Evolutionary conservation across 2,329 filamentous ascomycete genomes (phyloP).

Genomic region (Aureobasidium melanogenum): DNA sequence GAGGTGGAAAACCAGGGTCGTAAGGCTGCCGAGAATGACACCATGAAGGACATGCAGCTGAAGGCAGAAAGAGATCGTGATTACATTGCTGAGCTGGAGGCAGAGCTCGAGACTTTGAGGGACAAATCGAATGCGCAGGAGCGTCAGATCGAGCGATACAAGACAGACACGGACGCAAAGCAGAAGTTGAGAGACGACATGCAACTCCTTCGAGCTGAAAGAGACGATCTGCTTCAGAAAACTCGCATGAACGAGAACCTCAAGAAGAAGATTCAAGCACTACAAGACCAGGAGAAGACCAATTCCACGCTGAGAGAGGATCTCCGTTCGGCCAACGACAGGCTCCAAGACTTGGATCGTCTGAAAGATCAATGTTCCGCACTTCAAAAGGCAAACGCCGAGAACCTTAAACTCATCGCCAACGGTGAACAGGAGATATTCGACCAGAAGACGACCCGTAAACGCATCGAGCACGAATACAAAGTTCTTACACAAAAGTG

Average conservation of each 20-base stretch:
- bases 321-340: slow-evolving; percentile 35
- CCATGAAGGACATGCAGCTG: slow-evolving; percentile 34
- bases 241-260: slow-evolving; percentile 44
- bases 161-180: slow-evolving; percentile 34
- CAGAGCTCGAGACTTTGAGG: slow-evolving; percentile 36
- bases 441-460: slow-evolving; percentile 40
- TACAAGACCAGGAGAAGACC: slow-evolving; percentile 39
- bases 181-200: slow-evolving; percentile 43
- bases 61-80: slow-evolving; percentile 38
- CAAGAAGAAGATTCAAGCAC: slow-evolving; percentile 43
- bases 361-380: slow-evolving; percentile 36
- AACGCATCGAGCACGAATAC: slow-evolving; percentile 40
- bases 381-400: slow-evolving; percentile 42
- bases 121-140: slow-evolving; percentile 38
- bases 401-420: slow-evolving; percentile 40
- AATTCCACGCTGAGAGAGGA: slow-evolving; percentile 36
- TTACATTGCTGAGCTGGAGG: slow-evolving; percentile 42
- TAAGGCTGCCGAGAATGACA: slow-evolving; percentile 31
- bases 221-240: slow-evolving; percentile 41
- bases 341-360: slow-evolving; percentile 35
- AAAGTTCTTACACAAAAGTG: slow-evolving; percentile 38
- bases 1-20: slow-evolving; percentile 35
- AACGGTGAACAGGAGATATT: slow-evolving; percentile 45
- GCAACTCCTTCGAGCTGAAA: slow-evolving; percentile 40
- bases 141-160: slow-evolving; percentile 35